These are phyloP conservation scores for Rhynchosporium agropyri DNA, from an alignment of 2,329 filamentous ascomycete species.

Conservation along the genomic window DNA sequence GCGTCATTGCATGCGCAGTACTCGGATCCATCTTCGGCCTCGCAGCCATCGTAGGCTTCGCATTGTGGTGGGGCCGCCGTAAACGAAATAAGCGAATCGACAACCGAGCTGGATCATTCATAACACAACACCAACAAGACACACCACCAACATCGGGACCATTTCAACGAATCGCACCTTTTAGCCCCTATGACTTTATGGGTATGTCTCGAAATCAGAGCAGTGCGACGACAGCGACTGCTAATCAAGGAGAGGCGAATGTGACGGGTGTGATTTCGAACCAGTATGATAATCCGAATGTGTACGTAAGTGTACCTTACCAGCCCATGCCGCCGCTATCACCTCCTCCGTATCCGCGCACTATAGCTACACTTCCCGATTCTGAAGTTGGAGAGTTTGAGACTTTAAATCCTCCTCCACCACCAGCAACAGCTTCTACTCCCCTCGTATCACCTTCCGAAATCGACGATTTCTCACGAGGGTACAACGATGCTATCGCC, in stretches of 20 bases:
- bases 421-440: background rate
- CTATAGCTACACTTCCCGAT: background rate
- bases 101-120: conserved; percentile 24
- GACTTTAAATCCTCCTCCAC: background rate
- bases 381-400: conserved; percentile 1
- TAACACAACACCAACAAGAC: conserved; percentile 19
- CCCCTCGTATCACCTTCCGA: conserved; percentile 11
- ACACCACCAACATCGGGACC: conserved; percentile 20
- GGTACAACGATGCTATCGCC: conserved; percentile 18
- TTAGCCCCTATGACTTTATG: conserved; percentile 13
- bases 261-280: background rate
- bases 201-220: background rate
- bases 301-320: background rate
- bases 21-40: conserved; percentile 32
- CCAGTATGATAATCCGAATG: background rate
- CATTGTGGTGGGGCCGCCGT: conserved; percentile 29
- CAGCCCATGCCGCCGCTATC: conserved; percentile 1
- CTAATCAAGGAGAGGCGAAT: background rate
- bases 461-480: conserved; percentile 28
- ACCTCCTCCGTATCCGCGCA: background rate
- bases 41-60: conserved; percentile 26
- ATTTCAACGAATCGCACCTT: conserved; percentile 21
- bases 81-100: conserved; percentile 21
- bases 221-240: conserved; percentile 3
- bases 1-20: conserved; percentile 31